Percentiles rank a stretch among this genome's conserved stretches.
Evolutionary conservation across 208 protist genomes (phyloP).

Genomic region (Wallacemonas sp.): DNA sequence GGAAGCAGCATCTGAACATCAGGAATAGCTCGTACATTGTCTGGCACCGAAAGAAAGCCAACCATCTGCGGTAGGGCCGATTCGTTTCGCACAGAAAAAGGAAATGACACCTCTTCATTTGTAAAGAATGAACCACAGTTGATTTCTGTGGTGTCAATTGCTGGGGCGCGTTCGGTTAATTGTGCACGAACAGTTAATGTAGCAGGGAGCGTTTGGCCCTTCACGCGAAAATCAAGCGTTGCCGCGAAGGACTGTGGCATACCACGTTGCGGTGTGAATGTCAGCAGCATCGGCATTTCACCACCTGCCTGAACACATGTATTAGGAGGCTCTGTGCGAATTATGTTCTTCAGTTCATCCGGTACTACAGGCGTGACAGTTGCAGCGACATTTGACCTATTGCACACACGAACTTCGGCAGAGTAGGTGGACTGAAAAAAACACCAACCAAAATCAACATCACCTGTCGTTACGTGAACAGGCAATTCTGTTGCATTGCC

Average conservation of each 20-base stretch:
- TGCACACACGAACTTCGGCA: slow-evolving; percentile 60
- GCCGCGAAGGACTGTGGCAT: not conserved
- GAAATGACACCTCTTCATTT: slow-evolving; percentile 28
- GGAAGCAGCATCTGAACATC: slow-evolving; percentile 27
- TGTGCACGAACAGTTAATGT: slow-evolving; percentile 31
- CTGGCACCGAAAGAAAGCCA: slow-evolving; percentile 40
- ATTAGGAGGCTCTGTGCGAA: slow-evolving; percentile 30
- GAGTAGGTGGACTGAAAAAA: slow-evolving; percentile 76
- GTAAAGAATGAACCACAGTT: slow-evolving; percentile 27
- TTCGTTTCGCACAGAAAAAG: slow-evolving; percentile 38
- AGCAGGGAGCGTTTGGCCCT: slow-evolving; percentile 43
- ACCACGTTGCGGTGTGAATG: slow-evolving; percentile 6
- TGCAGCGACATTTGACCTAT: slow-evolving; percentile 60
- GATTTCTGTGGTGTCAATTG: slow-evolving; percentile 23
- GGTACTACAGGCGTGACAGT: slow-evolving; percentile 23
- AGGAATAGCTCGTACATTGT: slow-evolving; percentile 39
- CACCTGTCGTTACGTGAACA: slow-evolving; percentile 59
- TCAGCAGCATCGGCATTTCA: slow-evolving; percentile 11
- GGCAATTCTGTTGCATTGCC: slow-evolving; percentile 59
- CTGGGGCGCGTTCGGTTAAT: slow-evolving; percentile 35
- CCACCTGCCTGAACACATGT: slow-evolving; percentile 48
- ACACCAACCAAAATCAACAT: slow-evolving; percentile 77
- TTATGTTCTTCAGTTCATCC: slow-evolving; percentile 1
- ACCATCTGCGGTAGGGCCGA: slow-evolving; percentile 45
- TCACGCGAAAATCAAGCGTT: slow-evolving; percentile 31